A percentile compares a stretch with the other conserved stretches of the same genome.
phyloP scores from a whole-genome alignment of 1,284 basidiomycete genomes.

The Apiotrichum gracile region DNA sequence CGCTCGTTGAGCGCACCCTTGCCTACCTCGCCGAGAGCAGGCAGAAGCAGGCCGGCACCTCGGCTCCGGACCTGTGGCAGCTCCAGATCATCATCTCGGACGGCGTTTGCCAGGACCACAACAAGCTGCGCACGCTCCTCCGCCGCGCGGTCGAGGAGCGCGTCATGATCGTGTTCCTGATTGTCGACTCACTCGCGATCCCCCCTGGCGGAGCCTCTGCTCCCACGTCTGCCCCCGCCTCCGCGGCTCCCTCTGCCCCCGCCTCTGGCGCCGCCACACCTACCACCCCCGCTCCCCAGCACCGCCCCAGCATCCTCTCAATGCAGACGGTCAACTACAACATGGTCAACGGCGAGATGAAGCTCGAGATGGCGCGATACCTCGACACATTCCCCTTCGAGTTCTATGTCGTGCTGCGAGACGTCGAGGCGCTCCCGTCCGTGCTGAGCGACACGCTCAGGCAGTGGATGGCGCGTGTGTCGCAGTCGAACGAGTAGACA shows the following conservation, averaged over 20 bases:
- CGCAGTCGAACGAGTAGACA: constrained; percentile 41
- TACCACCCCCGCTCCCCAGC: constrained; percentile 1
- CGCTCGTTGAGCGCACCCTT: constrained; percentile 78
- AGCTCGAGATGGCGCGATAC: constrained; percentile 84
- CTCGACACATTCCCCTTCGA: constrained; percentile 97
- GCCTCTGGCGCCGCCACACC: constrained; percentile 11
- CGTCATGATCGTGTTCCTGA: constrained; percentile 94
- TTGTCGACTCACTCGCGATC: constrained; percentile 71
- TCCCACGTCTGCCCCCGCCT: constrained; percentile 8
- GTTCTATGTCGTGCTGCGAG: constrained; percentile 87
- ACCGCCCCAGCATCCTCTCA: constrained; percentile 60
- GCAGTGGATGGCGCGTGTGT: constrained; percentile 58
- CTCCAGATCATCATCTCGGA: constrained; percentile 98
- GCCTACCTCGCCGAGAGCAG: constrained; percentile 68
- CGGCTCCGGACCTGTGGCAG: constrained; percentile 83
- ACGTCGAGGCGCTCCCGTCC: constrained; percentile 86
- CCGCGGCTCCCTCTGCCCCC: constrained; percentile 11
- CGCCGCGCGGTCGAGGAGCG: constrained; percentile 83
- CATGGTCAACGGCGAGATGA: constrained; percentile 74
- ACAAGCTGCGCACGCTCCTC: constrained; percentile 69
- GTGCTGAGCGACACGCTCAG: constrained; percentile 85
- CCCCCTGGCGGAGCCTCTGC: constrained; percentile 24
- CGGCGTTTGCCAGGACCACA: constrained; percentile 95
- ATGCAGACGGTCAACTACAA: constrained; percentile 91
- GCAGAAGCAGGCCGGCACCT: constrained; percentile 55